Base-by-base conservation (phyloP, 768 basidiomycete species). In the Panaeolus papilionaceus region DNA sequence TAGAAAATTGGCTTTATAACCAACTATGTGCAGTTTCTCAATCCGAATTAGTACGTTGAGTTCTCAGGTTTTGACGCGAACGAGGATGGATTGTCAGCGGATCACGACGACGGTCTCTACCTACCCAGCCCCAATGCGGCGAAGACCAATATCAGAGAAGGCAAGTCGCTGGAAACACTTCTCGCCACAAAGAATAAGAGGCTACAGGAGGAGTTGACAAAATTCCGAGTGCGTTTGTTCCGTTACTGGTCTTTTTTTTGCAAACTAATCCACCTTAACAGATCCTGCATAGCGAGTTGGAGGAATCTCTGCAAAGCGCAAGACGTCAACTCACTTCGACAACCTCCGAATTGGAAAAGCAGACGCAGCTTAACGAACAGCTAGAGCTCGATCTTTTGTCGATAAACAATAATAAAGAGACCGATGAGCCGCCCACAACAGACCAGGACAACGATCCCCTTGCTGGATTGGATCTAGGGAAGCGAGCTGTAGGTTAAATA, bases 161-260 rank as follows among this genome's bases (percentile, higher is more conserved):
- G 89, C 28, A 91, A 91, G 76, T 94, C 96, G 0, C 86, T 99
- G 1, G 97, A 99, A 78, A 89, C 89, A 38, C 88, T 99, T 4
- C 86, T 99, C 39, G 94, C 96, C 4, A 90, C 87, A 45, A 99
- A 99, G 84, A 99, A 99, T 80, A 94, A 95, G 75, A 88, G 92
- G 51, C 87, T 99, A 20, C 84, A 94, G 54, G 96, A 98, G 72
- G 95, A 99, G 74, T 81, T 99, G 64, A 98, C 97, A 5, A 95
- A 90, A 72, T 90, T 98, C 74, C 83, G 97, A 68, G 96, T 58
- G 6, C 1, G 54, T 95, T 71, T 9, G 87, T 75, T 26, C 28
- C 62, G 51, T 42, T 37, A n/a, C 26, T 28, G 23, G 49, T 51
- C 23, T 23, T 23, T 23, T 23, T 61, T 38, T 11, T 33, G 33